Evolutionary conservation across 805 yeast genomes (phyloP).

Genomic region (Starmera dryadoides): DNA sequence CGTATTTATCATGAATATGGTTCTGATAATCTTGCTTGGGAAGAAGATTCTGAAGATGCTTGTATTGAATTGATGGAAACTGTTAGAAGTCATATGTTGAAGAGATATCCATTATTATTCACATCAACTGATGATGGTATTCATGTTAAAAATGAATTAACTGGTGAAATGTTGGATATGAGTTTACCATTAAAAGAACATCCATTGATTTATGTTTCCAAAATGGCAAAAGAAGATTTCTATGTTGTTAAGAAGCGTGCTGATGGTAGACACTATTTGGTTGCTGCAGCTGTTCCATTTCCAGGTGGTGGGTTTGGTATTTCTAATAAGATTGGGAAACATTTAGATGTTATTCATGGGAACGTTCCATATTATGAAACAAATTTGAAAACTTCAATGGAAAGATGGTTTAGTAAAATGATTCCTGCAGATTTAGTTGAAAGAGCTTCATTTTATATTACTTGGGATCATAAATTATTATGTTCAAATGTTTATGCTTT

Average conservation of each 20-base stretch:
- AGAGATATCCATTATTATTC: constrained; percentile 58
- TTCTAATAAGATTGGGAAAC: constrained; percentile 49
- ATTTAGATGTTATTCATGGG: constrained; percentile 55
- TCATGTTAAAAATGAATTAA: constrained; percentile 51
- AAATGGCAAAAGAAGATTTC: constrained; percentile 72
- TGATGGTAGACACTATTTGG: constrained; percentile 53
- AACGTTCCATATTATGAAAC: constrained; percentile 66
- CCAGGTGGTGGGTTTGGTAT: constrained; percentile 75
- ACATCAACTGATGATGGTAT: constrained; percentile 41
- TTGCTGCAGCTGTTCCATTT: constrained; percentile 72
- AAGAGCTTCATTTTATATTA: constrained; percentile 67
- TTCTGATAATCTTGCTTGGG: constrained; percentile 54
- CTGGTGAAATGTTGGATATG: constrained; percentile 57
- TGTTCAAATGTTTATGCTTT: constrained; percentile 49
- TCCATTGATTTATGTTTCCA: constrained; percentile 55
- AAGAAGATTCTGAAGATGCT: constrained; percentile 58
- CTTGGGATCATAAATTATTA: constrained; percentile 64
- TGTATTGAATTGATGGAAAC: constrained; percentile 56
- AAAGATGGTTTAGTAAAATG: constrained; percentile 61
- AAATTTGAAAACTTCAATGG: constrained; percentile 63
- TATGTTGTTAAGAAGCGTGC: constrained; percentile 52
- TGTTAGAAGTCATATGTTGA: constrained; percentile 51
- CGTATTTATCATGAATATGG: constrained; percentile 54
- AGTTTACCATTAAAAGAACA: constrained; percentile 52
- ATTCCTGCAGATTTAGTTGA: constrained; percentile 58